phyloP scores from a whole-genome alignment of 2,329 filamentous ascomycete species.

The Fusarium sp. region DNA sequence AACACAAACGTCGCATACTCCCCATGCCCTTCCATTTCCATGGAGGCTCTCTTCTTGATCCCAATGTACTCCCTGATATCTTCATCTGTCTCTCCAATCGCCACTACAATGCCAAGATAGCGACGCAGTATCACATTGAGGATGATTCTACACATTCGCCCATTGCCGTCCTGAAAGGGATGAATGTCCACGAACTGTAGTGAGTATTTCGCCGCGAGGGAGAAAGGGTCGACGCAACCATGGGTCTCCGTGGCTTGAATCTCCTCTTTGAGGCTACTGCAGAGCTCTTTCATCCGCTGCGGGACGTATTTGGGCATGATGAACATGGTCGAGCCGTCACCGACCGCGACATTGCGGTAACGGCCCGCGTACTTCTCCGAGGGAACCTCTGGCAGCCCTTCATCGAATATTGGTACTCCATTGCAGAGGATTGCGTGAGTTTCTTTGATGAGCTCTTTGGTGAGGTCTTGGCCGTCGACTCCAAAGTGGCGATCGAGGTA shows the following conservation, averaged over 20 bases:
- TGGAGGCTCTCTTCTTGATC: slow-evolving; percentile 41
- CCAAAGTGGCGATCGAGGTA: slow-evolving; percentile 31
- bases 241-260: not conserved
- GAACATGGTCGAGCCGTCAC: slow-evolving; percentile 45
- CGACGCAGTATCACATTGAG: slow-evolving; percentile 51
- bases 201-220: slow-evolving; percentile 44
- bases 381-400: not conserved
- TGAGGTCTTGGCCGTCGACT: slow-evolving; percentile 2
- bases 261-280: slow-evolving; percentile 33
- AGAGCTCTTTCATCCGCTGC: slow-evolving; percentile 43
- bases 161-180: slow-evolving; percentile 55
- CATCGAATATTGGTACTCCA: slow-evolving; percentile 5
- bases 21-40: slow-evolving; percentile 42
- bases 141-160: slow-evolving; percentile 51
- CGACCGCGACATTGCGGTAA: slow-evolving; percentile 39
- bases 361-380: slow-evolving; percentile 40
- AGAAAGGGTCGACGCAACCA: slow-evolving; percentile 44
- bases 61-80: slow-evolving; percentile 35
- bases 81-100: slow-evolving; percentile 37
- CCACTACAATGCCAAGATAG: slow-evolving; percentile 39
- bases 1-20: slow-evolving; percentile 45
- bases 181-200: slow-evolving; percentile 52
- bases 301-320: slow-evolving; percentile 41
- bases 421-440: slow-evolving; percentile 34
- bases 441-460: slow-evolving; percentile 33